Base-by-base conservation (phyloP, 495 filamentous ascomycete genomes). In the Penicillium egyptiacum region DNA sequence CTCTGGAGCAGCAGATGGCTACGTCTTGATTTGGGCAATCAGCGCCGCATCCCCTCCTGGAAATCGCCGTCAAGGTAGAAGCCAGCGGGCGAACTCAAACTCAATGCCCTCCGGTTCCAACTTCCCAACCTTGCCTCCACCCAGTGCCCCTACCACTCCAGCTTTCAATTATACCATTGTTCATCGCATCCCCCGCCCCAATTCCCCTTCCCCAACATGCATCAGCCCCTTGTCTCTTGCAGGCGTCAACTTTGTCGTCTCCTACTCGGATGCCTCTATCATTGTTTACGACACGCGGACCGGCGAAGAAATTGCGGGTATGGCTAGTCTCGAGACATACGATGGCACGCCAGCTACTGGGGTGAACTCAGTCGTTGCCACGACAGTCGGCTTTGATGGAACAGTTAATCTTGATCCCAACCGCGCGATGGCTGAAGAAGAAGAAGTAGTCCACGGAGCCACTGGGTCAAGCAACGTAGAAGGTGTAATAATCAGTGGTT, bases 171-270 rank as follows among this genome's bases (percentile, higher is more conserved):
- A 86, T 63, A 82, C 75, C 28, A 86, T 98, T 16, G 82, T 98
- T 26, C 92, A 95, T 57, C 88, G 90, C 20, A 96, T 98, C 56
- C 75, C 80, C 41, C 83, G 91, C 30, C 70, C 80, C 0, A 86
- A 87, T 30, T 83, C 83, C 41, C 88, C 88, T 2, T 91, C 88
- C 25, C 92, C 94, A 2, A 98, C 94, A 0, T 95, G 89, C 65
- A 98, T 98, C 64, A 90, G 88, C 6, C 90, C 94, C 0, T 78
- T 97, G 44, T 92, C 91, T 28, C 74, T 85, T 16, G 85, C 81
- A n/a, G 94, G 95, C 4, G 90, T 97, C 57, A 89, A 86, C 10
- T 97, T 98, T 66, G 91, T 96, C 5, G 94, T 97, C 12, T 90
- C 90, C 37, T 98, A 91, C 65, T 83, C 87, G 3, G 94, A 98